Conservation (phyloP, 2,329 filamentous ascomycete species). For the Zopfia rhizophila region DNA sequence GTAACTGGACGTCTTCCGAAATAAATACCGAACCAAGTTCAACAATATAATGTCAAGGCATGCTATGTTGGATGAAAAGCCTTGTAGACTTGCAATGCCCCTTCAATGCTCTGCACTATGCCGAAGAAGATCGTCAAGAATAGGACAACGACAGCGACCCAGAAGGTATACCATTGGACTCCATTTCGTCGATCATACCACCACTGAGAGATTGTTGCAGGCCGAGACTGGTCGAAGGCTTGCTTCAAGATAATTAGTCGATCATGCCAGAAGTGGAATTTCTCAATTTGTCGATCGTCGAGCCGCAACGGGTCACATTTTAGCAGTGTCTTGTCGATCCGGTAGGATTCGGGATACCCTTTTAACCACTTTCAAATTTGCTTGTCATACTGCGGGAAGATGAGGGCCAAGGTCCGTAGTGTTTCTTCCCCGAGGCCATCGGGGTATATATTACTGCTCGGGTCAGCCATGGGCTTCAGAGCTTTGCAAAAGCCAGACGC, state of each 20-base stretch:
- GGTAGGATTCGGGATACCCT: slow-evolving; percentile 3
- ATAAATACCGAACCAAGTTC: too few species aligned
- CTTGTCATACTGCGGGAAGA: slow-evolving; percentile 47
- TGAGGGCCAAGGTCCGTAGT: slow-evolving; percentile 48
- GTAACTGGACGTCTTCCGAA: too few species aligned
- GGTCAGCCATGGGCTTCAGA: too few species aligned
- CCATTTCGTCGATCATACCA: slow-evolving; percentile 56
- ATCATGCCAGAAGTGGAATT: slow-evolving; percentile 56
- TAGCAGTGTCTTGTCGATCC: slow-evolving; percentile 33
- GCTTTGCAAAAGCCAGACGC: slow-evolving; percentile 11
- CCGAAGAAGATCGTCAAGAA: slow-evolving; percentile 54
- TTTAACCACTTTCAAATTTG: slow-evolving; percentile 32
- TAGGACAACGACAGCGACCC: slow-evolving; percentile 54
- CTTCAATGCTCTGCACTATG: slow-evolving; percentile 54
- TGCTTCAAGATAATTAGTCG: slow-evolving; percentile 57
- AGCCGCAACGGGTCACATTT: slow-evolving; percentile 40
- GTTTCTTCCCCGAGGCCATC: slow-evolving; percentile 50
- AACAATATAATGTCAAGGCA: too few species aligned
- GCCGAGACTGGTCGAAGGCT: slow-evolving; percentile 52
- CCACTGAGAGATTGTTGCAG: slow-evolving; percentile 50
- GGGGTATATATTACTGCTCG: slow-evolving; percentile 39
- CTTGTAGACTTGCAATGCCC: slow-evolving; percentile 52
- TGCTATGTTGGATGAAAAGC: slow-evolving; percentile 26
- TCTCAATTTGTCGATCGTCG: slow-evolving; percentile 43
- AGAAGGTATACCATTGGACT: slow-evolving; percentile 60